phyloP scores from a whole-genome alignment of 140 eudicot species.

The Oenanthe javanica region DNA sequence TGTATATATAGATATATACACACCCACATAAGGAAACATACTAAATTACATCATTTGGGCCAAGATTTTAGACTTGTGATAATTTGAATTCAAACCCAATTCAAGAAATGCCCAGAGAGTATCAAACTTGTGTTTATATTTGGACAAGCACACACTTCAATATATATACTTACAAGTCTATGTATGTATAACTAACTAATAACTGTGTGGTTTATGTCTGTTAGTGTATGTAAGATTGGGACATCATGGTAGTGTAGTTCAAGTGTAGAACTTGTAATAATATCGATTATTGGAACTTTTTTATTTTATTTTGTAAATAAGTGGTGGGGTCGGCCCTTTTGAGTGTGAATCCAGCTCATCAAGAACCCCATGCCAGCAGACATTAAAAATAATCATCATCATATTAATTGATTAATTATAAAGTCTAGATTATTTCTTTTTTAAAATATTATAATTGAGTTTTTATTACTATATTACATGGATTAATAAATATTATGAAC shows the following conservation, averaged over 20 bases:
- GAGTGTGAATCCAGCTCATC: constrained; percentile 98
- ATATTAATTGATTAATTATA: too few species aligned
- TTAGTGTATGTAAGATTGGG: constrained; percentile 28
- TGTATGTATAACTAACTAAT: neutral
- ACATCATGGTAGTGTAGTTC: constrained; percentile 36
- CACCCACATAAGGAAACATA: constrained; percentile 20
- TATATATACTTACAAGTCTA: neutral
- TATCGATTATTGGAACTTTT: constrained; percentile 10
- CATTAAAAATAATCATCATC: too few species aligned
- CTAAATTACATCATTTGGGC: constrained; percentile 5
- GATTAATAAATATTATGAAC: too few species aligned
- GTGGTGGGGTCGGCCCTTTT: constrained; percentile 42
- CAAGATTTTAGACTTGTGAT: neutral
- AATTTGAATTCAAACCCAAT: constrained; percentile 9
- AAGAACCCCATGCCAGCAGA: constrained; percentile 69
- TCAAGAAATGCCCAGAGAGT: constrained; percentile 13
- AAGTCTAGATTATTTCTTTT: too few species aligned
- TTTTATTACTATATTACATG: too few species aligned
- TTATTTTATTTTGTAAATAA: constrained; percentile 1
- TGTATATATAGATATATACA: neutral
- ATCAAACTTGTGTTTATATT: neutral
- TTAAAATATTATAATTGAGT: too few species aligned
- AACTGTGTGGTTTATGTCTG: constrained; percentile 14
- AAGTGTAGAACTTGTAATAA: constrained; percentile 5
- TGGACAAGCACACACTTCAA: neutral